These are phyloP conservation scores for Herpetospermum pedunculosum DNA, from an alignment of 306 rosid genomes.

Conservation along the genomic window DNA sequence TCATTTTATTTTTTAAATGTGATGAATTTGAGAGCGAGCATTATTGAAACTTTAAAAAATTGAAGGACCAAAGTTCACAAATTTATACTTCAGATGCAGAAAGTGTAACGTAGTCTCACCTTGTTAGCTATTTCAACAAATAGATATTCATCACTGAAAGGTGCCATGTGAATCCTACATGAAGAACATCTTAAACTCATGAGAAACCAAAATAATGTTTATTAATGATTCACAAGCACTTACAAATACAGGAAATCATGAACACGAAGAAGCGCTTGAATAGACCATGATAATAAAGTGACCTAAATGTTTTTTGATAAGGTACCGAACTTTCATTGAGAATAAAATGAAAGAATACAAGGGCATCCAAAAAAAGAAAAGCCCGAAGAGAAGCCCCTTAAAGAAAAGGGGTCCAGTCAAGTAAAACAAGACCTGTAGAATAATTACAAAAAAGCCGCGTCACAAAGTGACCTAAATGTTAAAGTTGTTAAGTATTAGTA, in stretches of 20 bases:
- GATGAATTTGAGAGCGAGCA: background rate
- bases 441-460: too few relatives aligned
- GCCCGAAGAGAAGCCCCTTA: too few relatives aligned
- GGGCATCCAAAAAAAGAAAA: too few relatives aligned
- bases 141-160: constrained; percentile 93
- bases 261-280: background rate
- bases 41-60: background rate
- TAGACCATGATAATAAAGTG: background rate
- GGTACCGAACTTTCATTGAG: too few relatives aligned
- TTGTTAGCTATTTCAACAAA: constrained; percentile 91
- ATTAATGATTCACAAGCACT: background rate
- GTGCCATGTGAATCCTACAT: constrained; percentile 98
- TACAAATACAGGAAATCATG: background rate
- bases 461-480: too few relatives aligned
- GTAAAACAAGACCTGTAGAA: too few relatives aligned
- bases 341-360: too few relatives aligned
- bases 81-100: background rate
- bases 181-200: constrained; percentile 29
- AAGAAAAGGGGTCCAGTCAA: too few relatives aligned
- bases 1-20: background rate
- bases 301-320: too few relatives aligned
- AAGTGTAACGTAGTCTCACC: constrained; percentile 28
- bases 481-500: background rate
- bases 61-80: background rate
- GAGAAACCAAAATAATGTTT: constrained; percentile 10